Percentiles rank a stretch among this genome's conserved stretches.
These are phyloP conservation scores for Aquanectria penicillioides DNA, from an alignment of 2,329 filamentous ascomycete genomes.

Conservation along the genomic window DNA sequence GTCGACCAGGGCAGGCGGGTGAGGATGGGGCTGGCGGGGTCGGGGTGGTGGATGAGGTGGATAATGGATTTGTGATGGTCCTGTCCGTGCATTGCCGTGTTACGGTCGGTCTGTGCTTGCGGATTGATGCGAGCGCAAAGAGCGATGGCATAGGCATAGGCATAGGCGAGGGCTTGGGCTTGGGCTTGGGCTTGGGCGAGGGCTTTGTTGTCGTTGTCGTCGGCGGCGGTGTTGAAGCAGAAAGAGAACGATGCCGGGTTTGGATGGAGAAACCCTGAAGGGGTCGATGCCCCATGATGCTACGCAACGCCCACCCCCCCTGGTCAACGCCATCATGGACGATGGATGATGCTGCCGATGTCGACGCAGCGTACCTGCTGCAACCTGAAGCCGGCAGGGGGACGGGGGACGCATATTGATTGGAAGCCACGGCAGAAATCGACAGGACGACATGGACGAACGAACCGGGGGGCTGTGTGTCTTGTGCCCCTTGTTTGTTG, in stretches of 20 bases:
- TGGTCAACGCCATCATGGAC: not conserved
- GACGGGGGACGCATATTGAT: too few species aligned
- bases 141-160: not conserved
- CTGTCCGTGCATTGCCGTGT: not conserved
- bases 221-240: slow-evolving; percentile 10
- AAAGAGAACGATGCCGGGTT: not conserved
- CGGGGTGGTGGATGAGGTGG: not conserved
- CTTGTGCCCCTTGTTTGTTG: slow-evolving; percentile 7
- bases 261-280: slow-evolving; percentile 10
- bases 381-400: too few species aligned
- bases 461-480: slow-evolving; percentile 10
- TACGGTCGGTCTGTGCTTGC: slow-evolving; percentile 12
- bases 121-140: not conserved
- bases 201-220: too few species aligned
- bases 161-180: not conserved
- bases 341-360: not conserved
- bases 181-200: not conserved
- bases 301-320: not conserved
- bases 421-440: not conserved
- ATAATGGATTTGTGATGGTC: not conserved
- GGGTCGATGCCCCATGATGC: not conserved
- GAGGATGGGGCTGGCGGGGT: slow-evolving; percentile 13
- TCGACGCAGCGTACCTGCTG: too few species aligned
- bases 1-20: slow-evolving; percentile 13
- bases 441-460: slow-evolving; percentile 2